Evolutionary conservation across 2,329 filamentous ascomycete genomes (phyloP).

Genomic region (Neonectria faginata): DNA sequence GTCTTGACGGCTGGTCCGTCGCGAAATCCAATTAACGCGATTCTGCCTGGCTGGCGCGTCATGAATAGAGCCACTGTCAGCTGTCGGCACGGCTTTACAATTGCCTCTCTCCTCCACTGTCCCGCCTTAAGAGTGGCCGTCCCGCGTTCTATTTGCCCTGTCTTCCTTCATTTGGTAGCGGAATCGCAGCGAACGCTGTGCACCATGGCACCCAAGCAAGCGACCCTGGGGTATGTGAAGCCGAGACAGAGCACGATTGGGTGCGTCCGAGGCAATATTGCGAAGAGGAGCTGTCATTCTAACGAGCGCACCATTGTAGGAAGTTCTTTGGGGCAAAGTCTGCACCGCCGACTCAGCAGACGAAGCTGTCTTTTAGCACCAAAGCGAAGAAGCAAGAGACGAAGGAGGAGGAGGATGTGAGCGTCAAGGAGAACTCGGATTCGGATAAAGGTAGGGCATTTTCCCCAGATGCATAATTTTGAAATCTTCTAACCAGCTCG

Average conservation of each 20-base stretch:
- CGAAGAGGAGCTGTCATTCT: background rate
- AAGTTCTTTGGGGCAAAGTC: slow-evolving; percentile 83
- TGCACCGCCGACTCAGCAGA: slow-evolving; percentile 74
- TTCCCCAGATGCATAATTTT: slow-evolving; percentile 10
- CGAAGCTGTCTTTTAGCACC: slow-evolving; percentile 80
- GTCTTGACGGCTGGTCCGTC: slow-evolving; percentile 37
- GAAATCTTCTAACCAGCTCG: slow-evolving; percentile 10
- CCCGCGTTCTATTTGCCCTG: slow-evolving; percentile 13
- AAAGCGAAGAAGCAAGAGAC: slow-evolving; percentile 58
- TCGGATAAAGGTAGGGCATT: slow-evolving; percentile 51
- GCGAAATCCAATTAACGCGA: slow-evolving; percentile 54
- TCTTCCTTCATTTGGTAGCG: slow-evolving; percentile 24
- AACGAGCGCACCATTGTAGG: slow-evolving; percentile 58
- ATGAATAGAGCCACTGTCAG: slow-evolving; percentile 44
- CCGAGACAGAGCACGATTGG: slow-evolving; percentile 78
- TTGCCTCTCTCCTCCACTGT: slow-evolving; percentile 34
- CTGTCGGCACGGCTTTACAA: slow-evolving; percentile 36
- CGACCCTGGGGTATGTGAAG: slow-evolving; percentile 89
- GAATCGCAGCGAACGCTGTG: slow-evolving; percentile 25
- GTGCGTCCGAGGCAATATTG: slow-evolving; percentile 61
- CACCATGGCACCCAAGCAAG: slow-evolving; percentile 73
- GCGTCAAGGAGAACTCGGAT: slow-evolving; percentile 54
- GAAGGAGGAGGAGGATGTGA: slow-evolving; percentile 46
- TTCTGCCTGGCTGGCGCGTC: slow-evolving; percentile 54
- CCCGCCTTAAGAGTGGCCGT: slow-evolving; percentile 26